phyloP scores from a whole-genome alignment of 805 yeast genomes.

The Ogataea salicorniae region DNA sequence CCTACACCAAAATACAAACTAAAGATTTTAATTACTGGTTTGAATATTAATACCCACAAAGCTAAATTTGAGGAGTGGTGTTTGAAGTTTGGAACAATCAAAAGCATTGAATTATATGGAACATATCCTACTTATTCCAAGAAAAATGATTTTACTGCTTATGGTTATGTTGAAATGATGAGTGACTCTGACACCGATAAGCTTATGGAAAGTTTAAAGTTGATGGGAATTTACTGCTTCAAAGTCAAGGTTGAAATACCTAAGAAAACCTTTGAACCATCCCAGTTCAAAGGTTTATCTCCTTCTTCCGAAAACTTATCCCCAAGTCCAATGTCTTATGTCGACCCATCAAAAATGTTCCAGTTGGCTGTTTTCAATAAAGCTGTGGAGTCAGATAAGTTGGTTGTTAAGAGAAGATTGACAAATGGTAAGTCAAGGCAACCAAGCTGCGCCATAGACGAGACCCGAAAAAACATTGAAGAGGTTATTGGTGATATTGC shows the following conservation, averaged over 20 bases:
- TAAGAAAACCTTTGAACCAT: constrained; percentile 9
- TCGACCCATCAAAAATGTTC: constrained; percentile 24
- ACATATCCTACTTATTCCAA: constrained; percentile 10
- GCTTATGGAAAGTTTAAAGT: constrained; percentile 18
- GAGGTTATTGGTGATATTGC: constrained; percentile 20
- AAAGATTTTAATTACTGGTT: constrained; percentile 24
- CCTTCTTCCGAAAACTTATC: neutral
- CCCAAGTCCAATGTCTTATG: constrained; percentile 20
- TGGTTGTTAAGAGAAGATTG: constrained; percentile 3
- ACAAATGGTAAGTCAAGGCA: neutral
- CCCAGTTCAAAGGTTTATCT: constrained; percentile 6
- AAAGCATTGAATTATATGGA: constrained; percentile 25
- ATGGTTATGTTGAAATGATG: constrained; percentile 29
- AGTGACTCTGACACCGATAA: constrained; percentile 22
- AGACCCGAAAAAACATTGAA: constrained; percentile 14
- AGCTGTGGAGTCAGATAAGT: constrained; percentile 18
- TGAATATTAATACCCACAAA: constrained; percentile 20
- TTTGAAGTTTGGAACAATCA: constrained; percentile 19
- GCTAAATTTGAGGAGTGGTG: constrained; percentile 24
- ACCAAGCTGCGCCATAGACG: neutral
- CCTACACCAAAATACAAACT: constrained; percentile 16
- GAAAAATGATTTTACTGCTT: constrained; percentile 18
- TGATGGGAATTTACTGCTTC: constrained; percentile 23
- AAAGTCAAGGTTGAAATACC: constrained; percentile 28
- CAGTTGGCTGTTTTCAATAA: constrained; percentile 25